Evolutionary conservation across 371 early-diverging fungal genomes (phyloP), one percentile per base, ranked within the genome.

Genomic region (Blakeslea trispora): DNA sequence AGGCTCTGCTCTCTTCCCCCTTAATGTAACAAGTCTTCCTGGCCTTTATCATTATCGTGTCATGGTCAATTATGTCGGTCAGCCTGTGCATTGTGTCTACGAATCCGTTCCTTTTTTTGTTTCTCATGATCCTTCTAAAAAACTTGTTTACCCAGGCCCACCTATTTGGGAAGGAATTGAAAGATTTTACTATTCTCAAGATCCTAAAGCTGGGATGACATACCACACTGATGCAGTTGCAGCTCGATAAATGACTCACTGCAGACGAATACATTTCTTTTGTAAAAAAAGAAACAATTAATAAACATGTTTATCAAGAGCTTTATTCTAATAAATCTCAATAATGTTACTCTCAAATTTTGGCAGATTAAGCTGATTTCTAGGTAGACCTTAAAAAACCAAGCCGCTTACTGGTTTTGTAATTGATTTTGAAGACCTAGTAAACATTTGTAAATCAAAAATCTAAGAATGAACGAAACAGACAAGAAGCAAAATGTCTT

Each of bases 101-200:
- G 66, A 66, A 50, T 66, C 66, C 0, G 51, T 62, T 41, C 58
- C 62, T 8, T 66, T 66, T 44, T 47, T 50, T 39, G 35, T 66
- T 14, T 24, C 51, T 19, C 64, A 64, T 45, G 45, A 50, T 44
- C 54, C 45, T 17, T 24, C 34, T 17, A 24, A 35, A 15, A 43
- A 48, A 13, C 22, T 46, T 22, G 15, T 17, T 7, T 17, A 40
- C 35, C 43, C 42, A 17, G 53, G 48, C 9, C 41, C 48, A 8
- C 18, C 43, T 34, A 10, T 21, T 45, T n/a, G 32, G 14, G 3
- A 53, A 13, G 7, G 19, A 40, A 23, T 24, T 51, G 28, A 45
- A 39, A 44, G 24, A 13, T 17, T 18, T 45, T 21, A 13, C 11
- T 37, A 37, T 14, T 37, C 37, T 37, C 37, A 37, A 14, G 15